Evolutionary conservation across 83 land plant species (phyloP), one percentile per base, ranked within the genome.

Genomic region (Picea abies): DNA sequence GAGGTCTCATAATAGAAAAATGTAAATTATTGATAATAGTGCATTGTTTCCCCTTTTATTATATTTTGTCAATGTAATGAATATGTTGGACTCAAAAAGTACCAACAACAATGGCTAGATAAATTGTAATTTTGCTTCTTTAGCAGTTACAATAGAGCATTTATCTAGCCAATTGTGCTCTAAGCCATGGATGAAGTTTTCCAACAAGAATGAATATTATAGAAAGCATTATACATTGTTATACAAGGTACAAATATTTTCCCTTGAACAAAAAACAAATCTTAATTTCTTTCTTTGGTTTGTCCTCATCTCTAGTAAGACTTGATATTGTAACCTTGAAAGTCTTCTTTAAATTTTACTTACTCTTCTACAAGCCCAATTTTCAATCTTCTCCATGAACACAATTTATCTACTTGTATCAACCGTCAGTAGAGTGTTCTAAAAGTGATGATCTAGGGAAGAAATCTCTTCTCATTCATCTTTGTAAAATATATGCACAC

Each of bases 301-400:
- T 23, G 19, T 32, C 35, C n/a, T 88, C 80, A 88, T 78, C 92
- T 87, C 78, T 81, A 84, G 60, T 90, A 90, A 32, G 92, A 90
- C 85, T 88, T 81, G 2, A 90, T 41, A n/a, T 84, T 84, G 85
- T 87, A 88, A 49, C 84, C 67, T 32, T 87, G 60, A 49, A 85
- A 90, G 56, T 90, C 92, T 2, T 84, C 79, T 47, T 85, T 87
- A 79, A 87, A 90, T 5, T 85, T 83, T 52, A 84, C 56, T 7
- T 90, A 87, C 67, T 90, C 92, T 72, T 86, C 85, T n/a, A 84
- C 90, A 65, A 90, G 92, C 44, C 78, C 87, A 79, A 72, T 90
- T 83, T 90, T 85, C 84, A 88, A 80, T 70, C 88, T 90, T 77
- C 90, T 88, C 92, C 90, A 90, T 65, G 90, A 87, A 56, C 84